Conservation (phyloP, 768 basidiomycete genomes). For the Obba rivulosa region DNA sequence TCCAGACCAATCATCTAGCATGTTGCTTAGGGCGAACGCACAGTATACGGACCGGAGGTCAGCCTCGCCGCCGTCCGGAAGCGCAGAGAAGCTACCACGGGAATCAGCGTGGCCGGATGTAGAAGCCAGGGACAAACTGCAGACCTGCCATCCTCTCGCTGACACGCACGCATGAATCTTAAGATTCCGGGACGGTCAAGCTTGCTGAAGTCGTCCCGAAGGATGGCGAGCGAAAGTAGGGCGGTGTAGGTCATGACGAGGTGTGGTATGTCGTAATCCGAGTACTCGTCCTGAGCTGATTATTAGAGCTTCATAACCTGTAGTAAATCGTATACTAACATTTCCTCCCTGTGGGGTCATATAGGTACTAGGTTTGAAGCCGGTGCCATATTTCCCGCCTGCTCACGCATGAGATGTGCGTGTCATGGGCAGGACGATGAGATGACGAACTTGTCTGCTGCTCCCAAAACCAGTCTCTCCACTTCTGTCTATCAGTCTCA, state of each 20-base stretch:
- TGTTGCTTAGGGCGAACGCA: slow-evolving; percentile 75
- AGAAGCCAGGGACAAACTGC: slow-evolving; percentile 12
- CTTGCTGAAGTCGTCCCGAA: slow-evolving; percentile 76
- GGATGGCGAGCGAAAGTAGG: slow-evolving; percentile 72
- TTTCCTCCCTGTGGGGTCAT: slow-evolving; percentile 40
- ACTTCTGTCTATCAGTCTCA: slow-evolving; percentile 50
- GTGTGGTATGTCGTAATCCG: slow-evolving; percentile 66
- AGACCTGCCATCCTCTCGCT: slow-evolving; percentile 81
- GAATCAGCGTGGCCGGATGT: too few species aligned
- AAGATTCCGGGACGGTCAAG: slow-evolving; percentile 69
- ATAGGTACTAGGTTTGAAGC: slow-evolving; percentile 72
- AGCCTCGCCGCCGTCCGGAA: slow-evolving; percentile 63
- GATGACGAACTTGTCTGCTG: slow-evolving; percentile 62
- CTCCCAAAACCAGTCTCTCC: slow-evolving; percentile 86
- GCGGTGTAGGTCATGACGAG: slow-evolving; percentile 95
- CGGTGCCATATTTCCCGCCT: slow-evolving; percentile 59
- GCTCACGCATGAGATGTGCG: slow-evolving; percentile 4
- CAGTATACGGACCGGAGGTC: slow-evolving; percentile 85
- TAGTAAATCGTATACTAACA: neutral
- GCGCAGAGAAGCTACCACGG: slow-evolving; percentile 60
- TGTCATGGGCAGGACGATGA: neutral
- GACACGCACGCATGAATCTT: slow-evolving; percentile 64
- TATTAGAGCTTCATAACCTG: neutral
- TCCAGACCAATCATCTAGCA: slow-evolving; percentile 78
- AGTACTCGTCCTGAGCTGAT: slow-evolving; percentile 30